A percentile compares a stretch with the other conserved stretches of the same genome.
These are phyloP conservation scores for Fusarium foetens DNA, from an alignment of 2,329 filamentous ascomycete species.

Conservation along the genomic window DNA sequence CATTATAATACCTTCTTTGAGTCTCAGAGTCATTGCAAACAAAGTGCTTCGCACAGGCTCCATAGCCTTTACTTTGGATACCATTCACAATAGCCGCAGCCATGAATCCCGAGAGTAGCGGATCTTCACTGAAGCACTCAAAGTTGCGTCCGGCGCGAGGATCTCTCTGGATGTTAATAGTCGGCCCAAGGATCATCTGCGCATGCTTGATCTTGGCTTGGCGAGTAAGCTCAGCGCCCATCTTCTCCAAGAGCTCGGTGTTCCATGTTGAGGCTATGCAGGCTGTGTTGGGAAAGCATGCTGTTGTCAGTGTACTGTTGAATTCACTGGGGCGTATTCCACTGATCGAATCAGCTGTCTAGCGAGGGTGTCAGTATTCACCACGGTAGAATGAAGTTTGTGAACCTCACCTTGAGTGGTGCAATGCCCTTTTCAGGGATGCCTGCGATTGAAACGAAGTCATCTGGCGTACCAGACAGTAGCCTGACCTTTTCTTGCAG, in stretches of 20 bases:
- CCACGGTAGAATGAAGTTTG: accelerated
- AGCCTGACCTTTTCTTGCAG: neutral
- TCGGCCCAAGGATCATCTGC: constrained; percentile 18
- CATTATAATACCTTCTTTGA: constrained; percentile 21
- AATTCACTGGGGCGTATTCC: neutral
- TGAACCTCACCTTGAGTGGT: neutral
- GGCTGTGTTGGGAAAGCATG: neutral
- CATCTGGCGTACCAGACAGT: neutral
- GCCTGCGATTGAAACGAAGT: neutral
- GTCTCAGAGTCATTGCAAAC: constrained; percentile 35
- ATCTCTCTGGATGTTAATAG: constrained; percentile 28
- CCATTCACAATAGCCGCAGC: constrained; percentile 30
- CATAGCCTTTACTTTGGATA: constrained; percentile 13
- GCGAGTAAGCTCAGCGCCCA: neutral
- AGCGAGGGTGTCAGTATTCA: accelerated
- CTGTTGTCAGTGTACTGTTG: neutral
- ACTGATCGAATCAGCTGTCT: neutral
- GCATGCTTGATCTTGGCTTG: constrained; percentile 8
- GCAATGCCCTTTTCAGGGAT: neutral
- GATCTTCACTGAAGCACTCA: constrained; percentile 36
- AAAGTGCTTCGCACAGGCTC: constrained; percentile 26
- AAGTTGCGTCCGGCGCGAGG: constrained; percentile 30
- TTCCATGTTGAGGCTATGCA: constrained; percentile 1
- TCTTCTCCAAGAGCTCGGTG: neutral
- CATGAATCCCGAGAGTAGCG: constrained; percentile 24